A percentile compares a stretch with the other conserved stretches of the same genome.
Evolutionary conservation across 352 stramenopile genomes (phyloP).

Genomic region (Thraustochytrium striatum): DNA sequence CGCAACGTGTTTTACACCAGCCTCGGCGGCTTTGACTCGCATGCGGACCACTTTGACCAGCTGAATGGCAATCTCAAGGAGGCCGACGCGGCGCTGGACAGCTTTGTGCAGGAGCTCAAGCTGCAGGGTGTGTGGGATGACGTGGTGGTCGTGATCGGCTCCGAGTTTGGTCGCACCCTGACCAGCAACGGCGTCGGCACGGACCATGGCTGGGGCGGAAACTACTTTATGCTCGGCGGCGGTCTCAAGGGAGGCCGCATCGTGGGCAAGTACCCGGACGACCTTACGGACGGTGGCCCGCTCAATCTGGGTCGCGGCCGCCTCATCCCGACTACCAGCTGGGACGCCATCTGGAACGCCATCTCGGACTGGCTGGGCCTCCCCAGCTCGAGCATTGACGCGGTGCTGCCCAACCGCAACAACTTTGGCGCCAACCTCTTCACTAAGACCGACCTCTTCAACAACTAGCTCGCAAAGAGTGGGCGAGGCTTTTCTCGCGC

Average conservation of each 20-base stretch:
- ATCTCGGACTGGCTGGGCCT: conserved; percentile 60
- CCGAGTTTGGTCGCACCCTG: conserved; percentile 64
- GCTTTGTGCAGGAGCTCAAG: conserved; percentile 60
- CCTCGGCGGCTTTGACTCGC: conserved; percentile 63
- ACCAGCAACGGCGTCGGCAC: conserved; percentile 58
- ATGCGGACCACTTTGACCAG: conserved; percentile 31
- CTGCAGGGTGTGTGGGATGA: conserved; percentile 56
- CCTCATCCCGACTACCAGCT: conserved; percentile 60
- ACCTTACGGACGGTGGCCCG: conserved; percentile 55
- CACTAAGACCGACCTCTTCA: background rate
- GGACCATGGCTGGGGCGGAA: conserved; percentile 57
- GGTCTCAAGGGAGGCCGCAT: conserved; percentile 59
- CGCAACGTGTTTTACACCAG: conserved; percentile 58
- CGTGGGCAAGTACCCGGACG: conserved; percentile 60
- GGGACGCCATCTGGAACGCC: conserved; percentile 59
- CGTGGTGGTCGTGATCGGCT: conserved; percentile 58
- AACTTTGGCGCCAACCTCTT: background rate
- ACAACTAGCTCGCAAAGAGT: too few species aligned
- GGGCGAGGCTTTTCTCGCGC: too few species aligned
- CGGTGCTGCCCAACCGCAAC: background rate
- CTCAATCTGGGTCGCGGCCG: conserved; percentile 56
- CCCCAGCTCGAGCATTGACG: background rate
- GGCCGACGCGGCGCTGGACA: conserved; percentile 56
- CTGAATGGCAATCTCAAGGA: background rate
- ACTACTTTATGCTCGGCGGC: conserved; percentile 56